Conservation (phyloP, 352 stramenopile genomes). For the Aphanomyces stellatus region DNA sequence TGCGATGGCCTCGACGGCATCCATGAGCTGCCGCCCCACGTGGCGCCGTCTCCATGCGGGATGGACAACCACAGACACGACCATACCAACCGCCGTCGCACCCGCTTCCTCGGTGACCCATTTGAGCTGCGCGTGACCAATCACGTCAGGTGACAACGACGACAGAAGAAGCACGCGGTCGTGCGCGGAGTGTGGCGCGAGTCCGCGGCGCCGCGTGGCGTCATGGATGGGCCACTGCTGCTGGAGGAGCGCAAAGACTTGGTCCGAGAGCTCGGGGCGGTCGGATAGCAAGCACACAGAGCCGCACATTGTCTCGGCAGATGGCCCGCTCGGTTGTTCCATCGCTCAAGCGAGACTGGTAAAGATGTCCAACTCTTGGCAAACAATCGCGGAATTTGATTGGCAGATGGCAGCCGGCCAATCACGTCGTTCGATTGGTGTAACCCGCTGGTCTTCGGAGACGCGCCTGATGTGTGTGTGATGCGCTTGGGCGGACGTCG, state of each 20-base stretch:
- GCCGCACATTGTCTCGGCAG: background rate
- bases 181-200: background rate
- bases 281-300: background rate
- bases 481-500: no score
- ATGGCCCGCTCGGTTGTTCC: no score
- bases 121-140: background rate
- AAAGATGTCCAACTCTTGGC: no score
- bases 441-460: no score
- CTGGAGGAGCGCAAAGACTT: constrained; percentile 2
- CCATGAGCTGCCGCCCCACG: background rate
- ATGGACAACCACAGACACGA: constrained; percentile 8
- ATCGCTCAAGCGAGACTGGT: no score
- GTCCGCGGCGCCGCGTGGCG: background rate
- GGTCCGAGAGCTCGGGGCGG: background rate
- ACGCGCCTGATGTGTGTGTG: no score
- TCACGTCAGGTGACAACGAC: background rate
- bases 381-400: no score
- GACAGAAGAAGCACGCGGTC: background rate
- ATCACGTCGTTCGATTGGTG: no score
- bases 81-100: constrained; percentile 1
- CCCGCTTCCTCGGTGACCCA: background rate
- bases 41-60: background rate
- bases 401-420: no score
- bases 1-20: background rate
- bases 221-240: constrained; percentile 6